Conservation (phyloP, 2,329 filamentous ascomycete species). For the Diaporthe aspalathi region DNA sequence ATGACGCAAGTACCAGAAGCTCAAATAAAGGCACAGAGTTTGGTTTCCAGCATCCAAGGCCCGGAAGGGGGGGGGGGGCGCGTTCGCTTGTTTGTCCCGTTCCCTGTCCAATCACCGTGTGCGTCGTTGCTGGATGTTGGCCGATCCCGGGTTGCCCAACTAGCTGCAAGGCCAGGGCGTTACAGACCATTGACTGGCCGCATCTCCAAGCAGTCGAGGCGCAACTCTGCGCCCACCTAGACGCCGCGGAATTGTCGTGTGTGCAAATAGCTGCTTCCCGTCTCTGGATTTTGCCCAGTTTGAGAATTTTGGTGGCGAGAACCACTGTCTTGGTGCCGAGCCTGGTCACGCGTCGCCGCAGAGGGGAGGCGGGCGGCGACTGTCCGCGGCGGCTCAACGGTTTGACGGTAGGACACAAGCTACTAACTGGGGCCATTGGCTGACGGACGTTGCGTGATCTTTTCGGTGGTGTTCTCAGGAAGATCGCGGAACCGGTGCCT, state of each 20-base stretch:
- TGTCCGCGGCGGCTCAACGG: neutral
- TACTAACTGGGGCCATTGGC: neutral
- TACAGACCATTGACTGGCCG: conserved; percentile 13
- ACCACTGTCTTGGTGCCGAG: neutral
- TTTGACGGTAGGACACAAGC: neutral
- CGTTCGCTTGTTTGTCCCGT: neutral
- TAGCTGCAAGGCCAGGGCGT: conserved; percentile 8
- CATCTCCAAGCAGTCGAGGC: conserved; percentile 11
- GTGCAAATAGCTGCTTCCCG: neutral
- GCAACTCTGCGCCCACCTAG: conserved; percentile 28
- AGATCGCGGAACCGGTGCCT: conserved; percentile 20
- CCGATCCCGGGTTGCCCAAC: neutral
- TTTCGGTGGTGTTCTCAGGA: conserved; percentile 4
- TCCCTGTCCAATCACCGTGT: conserved; percentile 19
- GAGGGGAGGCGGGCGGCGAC: neutral
- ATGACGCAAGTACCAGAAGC: neutral
- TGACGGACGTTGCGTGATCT: neutral
- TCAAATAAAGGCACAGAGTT: neutral
- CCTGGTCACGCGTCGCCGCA: neutral
- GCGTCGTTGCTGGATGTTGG: neutral
- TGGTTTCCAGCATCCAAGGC: neutral
- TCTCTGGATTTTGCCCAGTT: conserved; percentile 13
- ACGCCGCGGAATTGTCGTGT: conserved; percentile 11
- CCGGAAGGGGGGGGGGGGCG: too few relatives aligned
- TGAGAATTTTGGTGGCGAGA: neutral